phyloP scores from a whole-genome alignment of 2,329 filamentous ascomycete species.

The Cladosporium phlei region DNA sequence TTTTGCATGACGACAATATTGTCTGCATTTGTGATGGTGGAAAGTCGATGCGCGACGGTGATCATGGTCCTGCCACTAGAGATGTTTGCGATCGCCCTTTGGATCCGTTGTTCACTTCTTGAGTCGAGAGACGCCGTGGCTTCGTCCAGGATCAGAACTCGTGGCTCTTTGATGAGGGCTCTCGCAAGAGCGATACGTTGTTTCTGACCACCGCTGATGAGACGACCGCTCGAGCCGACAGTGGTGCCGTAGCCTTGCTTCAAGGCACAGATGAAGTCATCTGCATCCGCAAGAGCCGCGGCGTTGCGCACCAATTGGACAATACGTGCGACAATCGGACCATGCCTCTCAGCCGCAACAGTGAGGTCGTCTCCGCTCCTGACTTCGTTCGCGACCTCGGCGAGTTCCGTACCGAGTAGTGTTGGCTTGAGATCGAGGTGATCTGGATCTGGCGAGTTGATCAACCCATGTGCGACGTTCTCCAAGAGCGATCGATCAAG shows the following conservation, averaged over 20 bases:
- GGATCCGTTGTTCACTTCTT: slow-evolving; percentile 35
- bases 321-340: slow-evolving; percentile 55
- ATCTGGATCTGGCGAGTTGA: slow-evolving; percentile 34
- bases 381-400: slow-evolving; percentile 46
- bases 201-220: slow-evolving; percentile 38
- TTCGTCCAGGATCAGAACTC: slow-evolving; percentile 49
- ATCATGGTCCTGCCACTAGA: slow-evolving; percentile 36
- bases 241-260: slow-evolving; percentile 46
- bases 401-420: slow-evolving; percentile 36
- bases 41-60: slow-evolving; percentile 41
- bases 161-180: slow-evolving; percentile 44
- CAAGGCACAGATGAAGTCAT: slow-evolving; percentile 35
- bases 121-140: slow-evolving; percentile 42
- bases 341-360: slow-evolving; percentile 35
- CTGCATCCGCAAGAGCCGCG: slow-evolving; percentile 83
- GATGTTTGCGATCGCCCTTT: slow-evolving; percentile 33
- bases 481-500: slow-evolving; percentile 50
- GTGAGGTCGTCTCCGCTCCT: slow-evolving; percentile 48
- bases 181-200: slow-evolving; percentile 43
- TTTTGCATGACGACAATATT: slow-evolving; percentile 47
- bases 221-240: slow-evolving; percentile 39
- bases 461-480: slow-evolving; percentile 50
- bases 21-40: slow-evolving; percentile 39
- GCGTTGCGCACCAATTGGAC: slow-evolving; percentile 90
- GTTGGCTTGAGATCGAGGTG: slow-evolving; percentile 39